Evolutionary conservation across 805 yeast genomes (phyloP).

Genomic region (Schwanniomyces pseudopolymorphus): DNA sequence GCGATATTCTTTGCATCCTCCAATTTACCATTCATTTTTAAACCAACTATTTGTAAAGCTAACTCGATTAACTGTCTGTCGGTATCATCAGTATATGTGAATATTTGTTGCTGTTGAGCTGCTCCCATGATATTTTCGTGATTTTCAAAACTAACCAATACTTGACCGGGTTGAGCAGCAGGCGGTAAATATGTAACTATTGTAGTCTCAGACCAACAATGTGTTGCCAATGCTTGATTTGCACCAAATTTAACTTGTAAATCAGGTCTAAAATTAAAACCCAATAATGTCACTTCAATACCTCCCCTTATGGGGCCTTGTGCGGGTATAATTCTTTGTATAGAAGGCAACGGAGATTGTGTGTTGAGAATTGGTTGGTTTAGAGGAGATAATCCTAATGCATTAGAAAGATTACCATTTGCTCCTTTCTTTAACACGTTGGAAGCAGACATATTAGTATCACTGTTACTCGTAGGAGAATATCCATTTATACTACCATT

Average conservation of each 20-base stretch:
- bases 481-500: constrained; percentile 39
- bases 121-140: constrained; percentile 36
- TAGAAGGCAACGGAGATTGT: constrained; percentile 45
- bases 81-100: constrained; percentile 92
- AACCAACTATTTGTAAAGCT: constrained; percentile 94
- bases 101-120: constrained; percentile 48
- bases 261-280: constrained; percentile 83
- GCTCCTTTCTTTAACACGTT: constrained; percentile 9
- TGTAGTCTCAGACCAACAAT: constrained; percentile 94
- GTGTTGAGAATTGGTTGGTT: constrained; percentile 4
- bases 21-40: constrained; percentile 92
- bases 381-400: constrained; percentile 8
- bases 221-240: constrained; percentile 75
- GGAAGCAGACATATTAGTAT: constrained; percentile 34
- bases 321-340: constrained; percentile 89
- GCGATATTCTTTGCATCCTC: constrained; percentile 96
- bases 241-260: constrained; percentile 84
- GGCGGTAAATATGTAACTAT: constrained; percentile 95
- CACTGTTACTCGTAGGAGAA: constrained; percentile 48
- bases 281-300: constrained; percentile 87
- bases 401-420: constrained; percentile 3
- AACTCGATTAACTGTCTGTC: constrained; percentile 92
- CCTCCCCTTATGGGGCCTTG: constrained; percentile 98
- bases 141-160: constrained; percentile 76
- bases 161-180: constrained; percentile 85